Percentiles rank a stretch among this genome's conserved stretches.
Evolutionary conservation across 2,329 filamentous ascomycete genomes (phyloP).

Genomic region (Fusarium sp.): DNA sequence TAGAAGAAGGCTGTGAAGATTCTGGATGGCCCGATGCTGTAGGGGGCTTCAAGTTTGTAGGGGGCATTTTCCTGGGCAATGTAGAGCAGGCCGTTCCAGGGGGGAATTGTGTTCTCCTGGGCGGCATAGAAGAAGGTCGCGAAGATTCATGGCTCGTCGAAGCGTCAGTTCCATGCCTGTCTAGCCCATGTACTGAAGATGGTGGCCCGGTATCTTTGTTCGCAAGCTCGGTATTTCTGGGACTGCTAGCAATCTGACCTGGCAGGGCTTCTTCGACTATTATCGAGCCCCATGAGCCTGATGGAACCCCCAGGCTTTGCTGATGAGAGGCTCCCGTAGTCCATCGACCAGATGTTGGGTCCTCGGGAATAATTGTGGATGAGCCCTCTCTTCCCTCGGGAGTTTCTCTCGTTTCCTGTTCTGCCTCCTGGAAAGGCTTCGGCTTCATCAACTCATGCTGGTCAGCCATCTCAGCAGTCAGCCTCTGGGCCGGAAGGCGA

Average conservation of each 20-base stretch:
- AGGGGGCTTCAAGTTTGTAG: too few species aligned
- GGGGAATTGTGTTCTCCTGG: too few species aligned
- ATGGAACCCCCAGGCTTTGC: too few species aligned
- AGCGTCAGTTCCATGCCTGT: neutral
- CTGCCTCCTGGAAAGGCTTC: neutral
- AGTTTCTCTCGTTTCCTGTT: neutral
- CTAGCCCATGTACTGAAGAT: neutral
- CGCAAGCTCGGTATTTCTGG: too few species aligned
- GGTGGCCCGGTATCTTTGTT: neutral
- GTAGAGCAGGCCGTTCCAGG: too few species aligned
- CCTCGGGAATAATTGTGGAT: neutral
- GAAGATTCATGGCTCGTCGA: neutral
- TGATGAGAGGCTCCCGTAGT: neutral
- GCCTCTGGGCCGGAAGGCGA: neutral
- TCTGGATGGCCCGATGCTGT: too few species aligned
- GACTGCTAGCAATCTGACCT: neutral
- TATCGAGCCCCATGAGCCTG: neutral
- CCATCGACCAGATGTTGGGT: neutral
- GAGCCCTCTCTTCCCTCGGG: neutral
- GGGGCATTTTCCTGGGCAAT: too few species aligned
- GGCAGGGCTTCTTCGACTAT: neutral
- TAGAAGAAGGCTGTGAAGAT: too few species aligned
- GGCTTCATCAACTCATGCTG: neutral
- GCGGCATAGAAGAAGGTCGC: neutral
- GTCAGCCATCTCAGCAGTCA: neutral